phyloP scores from a whole-genome alignment of 306 rosid genomes.

The Sechiopsis laciniata region DNA sequence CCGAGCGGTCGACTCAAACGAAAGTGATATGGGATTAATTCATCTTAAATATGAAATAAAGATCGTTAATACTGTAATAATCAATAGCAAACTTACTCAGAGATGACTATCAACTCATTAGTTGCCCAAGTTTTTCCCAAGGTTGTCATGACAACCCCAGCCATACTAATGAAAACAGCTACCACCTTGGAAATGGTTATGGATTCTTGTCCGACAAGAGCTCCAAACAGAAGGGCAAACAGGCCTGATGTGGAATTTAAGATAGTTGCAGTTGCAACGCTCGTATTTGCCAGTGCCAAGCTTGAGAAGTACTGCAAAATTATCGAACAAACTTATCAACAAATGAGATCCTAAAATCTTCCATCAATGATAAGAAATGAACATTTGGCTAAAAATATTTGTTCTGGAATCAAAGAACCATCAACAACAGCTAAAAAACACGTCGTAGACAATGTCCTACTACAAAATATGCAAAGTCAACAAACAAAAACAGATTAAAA shows the following conservation, averaged over 20 bases:
- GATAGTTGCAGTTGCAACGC: slow-evolving; percentile 64
- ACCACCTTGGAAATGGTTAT: slow-evolving; percentile 43
- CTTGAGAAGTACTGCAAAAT: slow-evolving; percentile 54
- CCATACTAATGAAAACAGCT: slow-evolving; percentile 57
- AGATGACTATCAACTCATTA: slow-evolving; percentile 32
- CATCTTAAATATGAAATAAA: background rate
- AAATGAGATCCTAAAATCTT: background rate
- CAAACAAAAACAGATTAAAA: background rate
- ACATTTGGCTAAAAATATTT: background rate
- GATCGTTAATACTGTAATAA: background rate
- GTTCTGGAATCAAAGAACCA: background rate
- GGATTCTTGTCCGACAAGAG: slow-evolving; percentile 54
- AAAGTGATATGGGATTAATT: background rate
- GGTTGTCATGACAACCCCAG: slow-evolving; percentile 64
- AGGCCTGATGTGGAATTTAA: slow-evolving; percentile 60
- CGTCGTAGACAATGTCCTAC: background rate
- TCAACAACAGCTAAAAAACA: background rate
- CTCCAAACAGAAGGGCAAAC: slow-evolving; percentile 67
- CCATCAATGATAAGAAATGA: background rate
- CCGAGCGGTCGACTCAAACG: too few relatives aligned
- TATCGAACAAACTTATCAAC: slow-evolving; percentile 8
- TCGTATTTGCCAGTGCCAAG: slow-evolving; percentile 66
- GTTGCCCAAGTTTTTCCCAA: slow-evolving; percentile 62
- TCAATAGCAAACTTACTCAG: slow-evolving; percentile 43
- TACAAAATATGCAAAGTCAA: background rate